Conservation (phyloP, 2,329 filamentous ascomycete genomes). For the Pseudogymnoascus sp. region DNA sequence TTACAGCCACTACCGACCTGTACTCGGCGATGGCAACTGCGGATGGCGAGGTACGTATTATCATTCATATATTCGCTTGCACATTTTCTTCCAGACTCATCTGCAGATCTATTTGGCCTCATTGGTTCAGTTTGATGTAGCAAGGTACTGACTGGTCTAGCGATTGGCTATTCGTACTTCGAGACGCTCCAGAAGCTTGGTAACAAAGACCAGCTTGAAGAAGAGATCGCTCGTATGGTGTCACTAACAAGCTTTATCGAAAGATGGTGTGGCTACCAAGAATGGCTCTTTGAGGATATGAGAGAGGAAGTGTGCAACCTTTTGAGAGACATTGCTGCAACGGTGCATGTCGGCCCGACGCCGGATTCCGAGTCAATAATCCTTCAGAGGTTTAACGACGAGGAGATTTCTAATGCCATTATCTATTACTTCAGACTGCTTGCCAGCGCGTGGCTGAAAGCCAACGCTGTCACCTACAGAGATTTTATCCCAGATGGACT, state of each 20-base stretch:
- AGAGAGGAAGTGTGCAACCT: constrained; percentile 65
- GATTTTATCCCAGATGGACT: constrained; percentile 56
- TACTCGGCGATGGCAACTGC: constrained; percentile 91
- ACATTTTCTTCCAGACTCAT: neutral
- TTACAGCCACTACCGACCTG: constrained; percentile 79
- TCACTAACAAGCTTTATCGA: constrained; percentile 63
- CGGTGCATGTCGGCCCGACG: constrained; percentile 36
- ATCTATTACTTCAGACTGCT: constrained; percentile 81
- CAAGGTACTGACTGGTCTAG: constrained; percentile 38
- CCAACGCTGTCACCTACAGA: constrained; percentile 59
- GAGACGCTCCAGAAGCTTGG: constrained; percentile 68
- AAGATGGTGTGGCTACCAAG: constrained; percentile 61
- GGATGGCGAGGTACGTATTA: constrained; percentile 81
- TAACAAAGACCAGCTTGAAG: constrained; percentile 55
- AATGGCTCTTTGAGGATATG: constrained; percentile 73
- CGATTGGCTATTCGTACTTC: constrained; percentile 87
- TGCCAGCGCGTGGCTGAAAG: constrained; percentile 76
- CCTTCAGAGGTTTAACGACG: constrained; percentile 64
- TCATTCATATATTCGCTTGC: constrained; percentile 4
- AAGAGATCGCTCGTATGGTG: constrained; percentile 64
- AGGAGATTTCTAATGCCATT: constrained; percentile 58
- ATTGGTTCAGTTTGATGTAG: constrained; percentile 9
- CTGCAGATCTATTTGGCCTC: neutral
- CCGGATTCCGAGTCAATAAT: constrained; percentile 50
- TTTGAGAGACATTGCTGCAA: constrained; percentile 52